Percentiles rank a stretch among this genome's conserved stretches.
These are phyloP conservation scores for Crithidia acanthocephali DNA, from an alignment of 208 protist species.

Conservation along the genomic window DNA sequence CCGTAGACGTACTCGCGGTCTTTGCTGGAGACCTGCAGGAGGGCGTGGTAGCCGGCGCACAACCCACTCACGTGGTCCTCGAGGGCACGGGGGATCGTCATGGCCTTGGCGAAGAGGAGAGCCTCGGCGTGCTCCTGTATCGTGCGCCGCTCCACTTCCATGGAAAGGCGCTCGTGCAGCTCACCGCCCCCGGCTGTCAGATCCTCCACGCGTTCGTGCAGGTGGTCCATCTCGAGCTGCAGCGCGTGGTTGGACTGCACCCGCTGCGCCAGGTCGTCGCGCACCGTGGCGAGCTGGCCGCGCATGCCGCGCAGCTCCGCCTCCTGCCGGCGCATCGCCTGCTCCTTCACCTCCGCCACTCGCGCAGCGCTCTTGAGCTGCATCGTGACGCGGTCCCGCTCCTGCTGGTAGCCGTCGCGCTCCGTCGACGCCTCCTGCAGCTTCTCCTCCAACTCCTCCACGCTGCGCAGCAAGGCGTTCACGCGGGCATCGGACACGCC, in stretches of 20 bases:
- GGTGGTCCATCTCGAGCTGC: conserved; percentile 53
- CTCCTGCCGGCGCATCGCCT: conserved; percentile 51
- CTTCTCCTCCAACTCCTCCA: conserved; percentile 42
- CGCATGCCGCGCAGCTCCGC: conserved; percentile 46
- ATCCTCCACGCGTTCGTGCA: conserved; percentile 45
- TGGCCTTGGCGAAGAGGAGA: conserved; percentile 59
- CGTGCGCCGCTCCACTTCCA: conserved; percentile 11
- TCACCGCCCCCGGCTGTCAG: conserved; percentile 45
- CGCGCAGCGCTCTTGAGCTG: conserved; percentile 40
- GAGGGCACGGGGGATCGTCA: conserved; percentile 45
- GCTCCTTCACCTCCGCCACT: conserved; percentile 49
- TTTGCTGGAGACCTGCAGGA: conserved; percentile 38
- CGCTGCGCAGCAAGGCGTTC: conserved; percentile 43
- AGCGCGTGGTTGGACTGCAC: conserved; percentile 46
- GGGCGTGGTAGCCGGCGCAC: conserved; percentile 30
- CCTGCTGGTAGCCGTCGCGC: conserved; percentile 41
- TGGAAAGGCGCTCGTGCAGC: conserved; percentile 33
- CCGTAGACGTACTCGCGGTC: conserved; percentile 40
- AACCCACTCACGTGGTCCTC: conserved; percentile 41
- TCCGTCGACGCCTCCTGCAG: conserved; percentile 34
- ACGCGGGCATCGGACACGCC: conserved; percentile 43
- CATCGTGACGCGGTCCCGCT: conserved; percentile 54
- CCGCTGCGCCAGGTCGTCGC: conserved; percentile 56
- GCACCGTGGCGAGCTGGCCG: conserved; percentile 43
- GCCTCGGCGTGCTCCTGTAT: conserved; percentile 41